Evolutionary conservation across 192 early-diverging fungal species (phyloP), one percentile per base, ranked within the genome.

Genomic region (Backusella circina): DNA sequence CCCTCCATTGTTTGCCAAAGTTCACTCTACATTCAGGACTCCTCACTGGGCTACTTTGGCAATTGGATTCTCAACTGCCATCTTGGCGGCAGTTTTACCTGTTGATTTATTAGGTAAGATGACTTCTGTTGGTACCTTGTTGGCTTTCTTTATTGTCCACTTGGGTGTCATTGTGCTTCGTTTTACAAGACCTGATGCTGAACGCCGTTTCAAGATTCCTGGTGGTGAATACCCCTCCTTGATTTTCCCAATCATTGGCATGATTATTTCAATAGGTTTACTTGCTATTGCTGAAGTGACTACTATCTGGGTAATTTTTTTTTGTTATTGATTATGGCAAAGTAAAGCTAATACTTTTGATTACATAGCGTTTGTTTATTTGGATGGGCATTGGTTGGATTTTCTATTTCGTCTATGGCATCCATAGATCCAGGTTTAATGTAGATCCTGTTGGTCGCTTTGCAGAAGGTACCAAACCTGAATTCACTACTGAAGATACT

Each of bases 81-180:
- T 93, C 16, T 79, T 90, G 10, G 89, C 92, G 0, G 93, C 88
- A 5, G 26, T 96, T 2, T 79, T 97, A 33, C 96, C 96, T 2
- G 88, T 96, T 26, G 94, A 92, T 64, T 81, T 97, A 26, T 79
- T 97, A 3, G 92, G 91, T 70, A 91, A 96, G 71, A 86, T 97
- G 84, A 94, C 94, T 0, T 94, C 93, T 7, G 87, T 95, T 44
- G 95, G 94, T 7, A 95, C 95, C 3, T 80, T 97, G 30, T 84
- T 95, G 51, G 92, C 93, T 2, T 97, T 95, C 83, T 90, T 94
- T 74, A 76, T 97, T 15, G 95, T 96, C 44, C 91, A 94, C 68
- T 79, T 92, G 64, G 90, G 91, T 39, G 88, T 93, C 3, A 84
- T 91, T 36, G 86, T 97, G 26, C 86, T 95, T 75, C 90, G 95